These are phyloP conservation scores for Coprinellus micaceus DNA, from an alignment of 768 basidiomycete species.

Conservation along the genomic window DNA sequence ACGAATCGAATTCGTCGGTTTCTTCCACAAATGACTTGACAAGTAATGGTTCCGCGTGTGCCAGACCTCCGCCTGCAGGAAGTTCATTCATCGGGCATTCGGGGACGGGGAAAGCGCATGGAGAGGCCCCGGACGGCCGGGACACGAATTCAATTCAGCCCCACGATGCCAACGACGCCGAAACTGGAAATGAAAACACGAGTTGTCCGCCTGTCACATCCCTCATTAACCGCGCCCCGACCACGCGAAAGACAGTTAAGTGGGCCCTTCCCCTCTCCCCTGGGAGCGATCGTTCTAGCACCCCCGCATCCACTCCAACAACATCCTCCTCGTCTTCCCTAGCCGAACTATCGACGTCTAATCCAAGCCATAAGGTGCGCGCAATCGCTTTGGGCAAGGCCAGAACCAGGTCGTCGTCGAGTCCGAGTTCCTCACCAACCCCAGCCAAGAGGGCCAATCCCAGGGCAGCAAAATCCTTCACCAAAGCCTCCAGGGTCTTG, in stretches of 20 bases:
- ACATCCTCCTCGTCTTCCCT: not conserved
- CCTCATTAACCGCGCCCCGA: not conserved
- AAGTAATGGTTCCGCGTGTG: not conserved
- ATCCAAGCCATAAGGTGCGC: not conserved
- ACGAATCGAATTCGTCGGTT: not conserved
- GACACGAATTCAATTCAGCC: not conserved
- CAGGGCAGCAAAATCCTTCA: not conserved
- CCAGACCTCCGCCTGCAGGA: not conserved
- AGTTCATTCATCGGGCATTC: not conserved
- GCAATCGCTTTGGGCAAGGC: not conserved
- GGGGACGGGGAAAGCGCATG: not conserved
- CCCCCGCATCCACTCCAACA: not conserved
- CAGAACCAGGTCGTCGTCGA: slow-evolving; percentile 3
- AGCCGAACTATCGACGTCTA: too few relatives aligned
- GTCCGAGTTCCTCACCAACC: not conserved
- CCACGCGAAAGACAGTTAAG: slow-evolving; percentile 1
- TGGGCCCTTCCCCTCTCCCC: slow-evolving; percentile 8
- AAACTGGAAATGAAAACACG: slow-evolving; percentile 1
- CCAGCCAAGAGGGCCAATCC: not conserved
- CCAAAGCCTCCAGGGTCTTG: not conserved
- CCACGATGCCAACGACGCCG: not conserved
- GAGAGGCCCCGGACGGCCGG: not conserved
- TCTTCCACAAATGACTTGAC: not conserved
- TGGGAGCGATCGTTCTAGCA: not conserved
- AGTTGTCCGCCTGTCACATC: not conserved